These are phyloP conservation scores for Xylariaceae sp. DNA, from an alignment of 2,329 filamentous ascomycete genomes.

Conservation along the genomic window DNA sequence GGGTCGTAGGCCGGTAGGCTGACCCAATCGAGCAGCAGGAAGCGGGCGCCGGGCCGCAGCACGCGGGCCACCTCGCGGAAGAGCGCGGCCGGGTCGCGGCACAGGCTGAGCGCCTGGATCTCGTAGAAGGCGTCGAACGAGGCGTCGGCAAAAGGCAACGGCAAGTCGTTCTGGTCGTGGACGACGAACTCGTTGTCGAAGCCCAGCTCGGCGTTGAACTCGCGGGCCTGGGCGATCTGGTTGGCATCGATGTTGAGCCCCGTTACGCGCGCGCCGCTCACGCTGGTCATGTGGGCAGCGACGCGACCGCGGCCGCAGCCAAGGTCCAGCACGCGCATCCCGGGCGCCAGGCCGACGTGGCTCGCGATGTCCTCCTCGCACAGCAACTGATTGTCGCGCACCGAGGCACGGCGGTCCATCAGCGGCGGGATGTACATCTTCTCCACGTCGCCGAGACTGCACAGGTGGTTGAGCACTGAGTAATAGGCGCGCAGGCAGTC, in stretches of 20 bases:
- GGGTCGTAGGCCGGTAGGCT: constrained; percentile 42
- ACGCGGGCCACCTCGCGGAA: constrained; percentile 42
- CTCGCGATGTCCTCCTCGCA: constrained; percentile 43
- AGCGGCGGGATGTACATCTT: constrained; percentile 51
- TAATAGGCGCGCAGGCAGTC: constrained; percentile 46
- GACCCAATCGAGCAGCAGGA: constrained; percentile 46
- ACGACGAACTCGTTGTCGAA: constrained; percentile 39
- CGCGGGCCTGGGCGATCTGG: constrained; percentile 29
- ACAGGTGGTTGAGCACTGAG: constrained; percentile 46
- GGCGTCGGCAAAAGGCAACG: constrained; percentile 40
- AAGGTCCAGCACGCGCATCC: constrained; percentile 41
- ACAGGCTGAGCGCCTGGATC: constrained; percentile 50
- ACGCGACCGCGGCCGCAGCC: constrained; percentile 46
- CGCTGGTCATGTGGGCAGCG: constrained; percentile 44
- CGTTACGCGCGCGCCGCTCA: constrained; percentile 38
- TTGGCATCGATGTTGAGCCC: constrained; percentile 48
- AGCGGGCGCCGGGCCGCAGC: constrained; percentile 41
- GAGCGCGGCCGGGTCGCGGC: constrained; percentile 38
- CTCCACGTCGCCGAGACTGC: constrained; percentile 47
- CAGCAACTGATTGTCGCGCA: constrained; percentile 44
- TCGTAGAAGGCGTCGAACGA: constrained; percentile 47
- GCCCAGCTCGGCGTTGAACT: constrained; percentile 22
- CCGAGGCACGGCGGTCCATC: constrained; percentile 41
- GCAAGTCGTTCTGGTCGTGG: constrained; percentile 44
- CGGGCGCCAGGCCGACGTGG: constrained; percentile 36